These are phyloP conservation scores for Lignosus rhinocerotis DNA, from an alignment of 1,284 basidiomycete genomes.

Conservation along the genomic window DNA sequence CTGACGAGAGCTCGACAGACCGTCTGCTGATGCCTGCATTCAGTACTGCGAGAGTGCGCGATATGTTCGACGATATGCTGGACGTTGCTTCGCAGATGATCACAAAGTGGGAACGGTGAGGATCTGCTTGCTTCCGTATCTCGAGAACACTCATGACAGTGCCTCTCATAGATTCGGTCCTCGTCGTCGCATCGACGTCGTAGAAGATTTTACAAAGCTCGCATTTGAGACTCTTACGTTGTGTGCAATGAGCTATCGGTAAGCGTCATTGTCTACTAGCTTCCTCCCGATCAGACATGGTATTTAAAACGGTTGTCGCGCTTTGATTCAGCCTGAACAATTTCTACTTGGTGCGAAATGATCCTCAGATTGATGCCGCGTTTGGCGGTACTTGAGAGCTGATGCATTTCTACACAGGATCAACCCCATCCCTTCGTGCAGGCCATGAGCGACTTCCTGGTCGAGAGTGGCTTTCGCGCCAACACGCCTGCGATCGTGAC, in stretches of 20 bases:
- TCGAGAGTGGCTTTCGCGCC: conserved; percentile 39
- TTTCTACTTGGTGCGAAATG: conserved; percentile 35
- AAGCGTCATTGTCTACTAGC: conserved; percentile 1
- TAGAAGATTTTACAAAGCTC: conserved; percentile 49
- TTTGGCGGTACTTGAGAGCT: not conserved
- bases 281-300: no score
- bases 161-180: conserved; percentile 42
- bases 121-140: not conserved
- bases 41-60: conserved; percentile 44
- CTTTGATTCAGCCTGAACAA: conserved; percentile 37
- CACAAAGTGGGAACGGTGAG: conserved; percentile 47
- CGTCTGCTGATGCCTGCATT: conserved; percentile 56
- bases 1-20: conserved; percentile 32
- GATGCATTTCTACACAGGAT: conserved; percentile 25
- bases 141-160: not conserved
- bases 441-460: conserved; percentile 45
- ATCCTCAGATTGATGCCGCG: not conserved
- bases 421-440: conserved; percentile 44
- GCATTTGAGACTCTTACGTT: conserved; percentile 49
- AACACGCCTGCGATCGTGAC: conserved; percentile 40
- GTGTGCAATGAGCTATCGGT: conserved; percentile 48
- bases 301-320: not conserved
- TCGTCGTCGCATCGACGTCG: conserved; percentile 41
- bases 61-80: conserved; percentile 53
- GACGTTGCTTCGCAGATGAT: conserved; percentile 52